Base-by-base conservation (phyloP, 129 eudicot species). In the Centrapalus pauciflorus region DNA sequence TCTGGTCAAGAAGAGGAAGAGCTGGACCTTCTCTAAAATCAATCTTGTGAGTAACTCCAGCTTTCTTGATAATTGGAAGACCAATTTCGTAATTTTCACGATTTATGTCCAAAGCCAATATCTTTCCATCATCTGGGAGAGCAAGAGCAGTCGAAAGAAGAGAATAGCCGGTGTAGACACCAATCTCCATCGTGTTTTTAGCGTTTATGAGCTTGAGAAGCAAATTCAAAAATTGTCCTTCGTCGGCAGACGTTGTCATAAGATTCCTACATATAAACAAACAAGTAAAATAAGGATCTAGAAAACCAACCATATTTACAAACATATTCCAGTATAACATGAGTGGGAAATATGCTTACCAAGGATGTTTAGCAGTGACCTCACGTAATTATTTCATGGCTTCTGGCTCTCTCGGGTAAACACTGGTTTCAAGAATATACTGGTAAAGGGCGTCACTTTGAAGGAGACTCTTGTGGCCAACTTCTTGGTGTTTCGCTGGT, bases 1-100 rank as follows among this genome's bases (percentile, higher is more conserved):
- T 80, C 58, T 80, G 79, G 57, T 80, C 90, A 48, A 84, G 90
- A 80, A 84, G 77, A 27, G 90, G 90, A 73, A 84, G 38, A 60
- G 90, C 90, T 6, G 83, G 86, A 59, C 90, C 90, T 48, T 84
- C 90, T 66, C 64, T 77, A 26, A 84, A 84, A 3, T 84, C 90
- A 38, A 84, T 80, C 65, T 84, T 84, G 83, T 84, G 85, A 57
- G 76, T 83, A 24, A 84, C 76, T 5, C 90, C 90, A 0, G 90
- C 90, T 52, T 84, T 84, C 61, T 80, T 50, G 24, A 84, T 77
- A 16, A 84, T 74, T 2, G 90, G 90, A 17, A 81, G 69, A 3
- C 90, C 90, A 32, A 84, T 50, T 46, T 84, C 90, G 34, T 80
- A 84, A 34, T 84, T 84, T 43, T 84, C 86, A 43, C 76, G 72